Base-by-base conservation (phyloP, 805 yeast genomes). In the Metschnikowia sp. region DNA sequence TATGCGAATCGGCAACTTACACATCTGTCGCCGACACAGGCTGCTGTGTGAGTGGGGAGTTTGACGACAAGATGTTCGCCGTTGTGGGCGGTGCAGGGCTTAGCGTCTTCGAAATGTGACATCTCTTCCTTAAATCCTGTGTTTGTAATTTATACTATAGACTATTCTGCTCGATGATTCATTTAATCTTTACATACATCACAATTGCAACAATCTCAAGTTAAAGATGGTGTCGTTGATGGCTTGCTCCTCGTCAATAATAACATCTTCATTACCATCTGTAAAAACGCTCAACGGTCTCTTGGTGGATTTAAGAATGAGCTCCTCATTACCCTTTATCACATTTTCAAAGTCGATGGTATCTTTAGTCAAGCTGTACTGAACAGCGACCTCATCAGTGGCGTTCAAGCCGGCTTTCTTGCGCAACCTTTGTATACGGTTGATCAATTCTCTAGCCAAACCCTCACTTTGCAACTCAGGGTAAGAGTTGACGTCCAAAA, bases 371-470 rank as follows among this genome's bases (percentile, higher is more conserved):
- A 90, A 65, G 54, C 81, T 72, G 70, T 88, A 88, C 70, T 92
- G 90, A 50, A 94, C 96, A 54, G 80, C 68, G 43, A 94, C 95
- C 58, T 94, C 99, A 65, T 94, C 99, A 39, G 97, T 92, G 52
- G 96, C 91, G 64, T 87, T 87, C 63, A 94, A 78, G 32, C 96
- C 96, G 54, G 88, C 90, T 79, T 91, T 90, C 85, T 94, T 94
- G 74, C 99, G 86, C 65, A 91, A 81, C 69, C 96, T 86, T 78
- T 94, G 99, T 57, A 94, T 89, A 72, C 99, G 90, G 81, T 94
- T 94, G 63, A 94, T 81, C 64, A 94, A 78, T 70, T 94, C 98
- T 76, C 99, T 88, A 7, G 97, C 96, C 59, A 88, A 77, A 68
- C 98, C 98, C 75, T 94, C 98, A 41, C 88, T 83, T 72, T 85